These are phyloP conservation scores for Dichomitus squalens DNA, from an alignment of 1,284 basidiomycete genomes.

Conservation along the genomic window DNA sequence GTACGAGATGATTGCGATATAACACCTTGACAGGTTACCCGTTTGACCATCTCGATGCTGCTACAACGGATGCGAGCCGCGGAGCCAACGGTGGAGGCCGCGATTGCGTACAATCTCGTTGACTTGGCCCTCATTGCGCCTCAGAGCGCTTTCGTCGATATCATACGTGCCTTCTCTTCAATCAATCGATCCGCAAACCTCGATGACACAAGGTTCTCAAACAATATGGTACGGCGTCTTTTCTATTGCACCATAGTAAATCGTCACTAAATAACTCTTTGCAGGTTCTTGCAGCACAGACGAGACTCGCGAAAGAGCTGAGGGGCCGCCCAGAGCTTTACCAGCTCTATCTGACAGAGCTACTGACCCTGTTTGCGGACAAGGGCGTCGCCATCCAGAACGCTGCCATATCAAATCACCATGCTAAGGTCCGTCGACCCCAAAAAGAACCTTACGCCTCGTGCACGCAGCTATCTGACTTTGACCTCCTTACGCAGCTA, in stretches of 20 bases:
- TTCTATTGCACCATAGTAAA: background rate
- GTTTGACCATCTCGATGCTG: constrained; percentile 89
- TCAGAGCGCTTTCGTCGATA: constrained; percentile 80
- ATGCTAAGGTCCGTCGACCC: constrained; percentile 59
- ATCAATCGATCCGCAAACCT: constrained; percentile 84
- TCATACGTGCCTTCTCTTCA: constrained; percentile 84
- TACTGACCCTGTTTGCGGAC: constrained; percentile 86
- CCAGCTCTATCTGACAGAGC: constrained; percentile 81
- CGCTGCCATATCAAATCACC: constrained; percentile 62
- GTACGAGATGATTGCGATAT: background rate
- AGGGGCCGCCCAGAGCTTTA: constrained; percentile 74
- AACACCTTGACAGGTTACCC: constrained; percentile 61
- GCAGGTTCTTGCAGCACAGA: constrained; percentile 86
- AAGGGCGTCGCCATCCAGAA: constrained; percentile 93
- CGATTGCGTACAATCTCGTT: constrained; percentile 90
- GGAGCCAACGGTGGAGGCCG: constrained; percentile 86
- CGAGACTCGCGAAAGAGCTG: constrained; percentile 81
- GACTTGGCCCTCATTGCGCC: constrained; percentile 85
- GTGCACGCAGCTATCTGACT: constrained; percentile 7
- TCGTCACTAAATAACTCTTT: background rate
- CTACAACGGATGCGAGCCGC: constrained; percentile 86
- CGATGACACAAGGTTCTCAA: constrained; percentile 84
- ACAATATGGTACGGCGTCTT: constrained; percentile 66
- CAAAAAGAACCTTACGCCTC: background rate
- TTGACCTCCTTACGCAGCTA: constrained; percentile 43